Evolutionary conservation across 2,329 filamentous ascomycete genomes (phyloP), one percentile per base, ranked within the genome.

Genomic region (Pseudopyricularia javanii): DNA sequence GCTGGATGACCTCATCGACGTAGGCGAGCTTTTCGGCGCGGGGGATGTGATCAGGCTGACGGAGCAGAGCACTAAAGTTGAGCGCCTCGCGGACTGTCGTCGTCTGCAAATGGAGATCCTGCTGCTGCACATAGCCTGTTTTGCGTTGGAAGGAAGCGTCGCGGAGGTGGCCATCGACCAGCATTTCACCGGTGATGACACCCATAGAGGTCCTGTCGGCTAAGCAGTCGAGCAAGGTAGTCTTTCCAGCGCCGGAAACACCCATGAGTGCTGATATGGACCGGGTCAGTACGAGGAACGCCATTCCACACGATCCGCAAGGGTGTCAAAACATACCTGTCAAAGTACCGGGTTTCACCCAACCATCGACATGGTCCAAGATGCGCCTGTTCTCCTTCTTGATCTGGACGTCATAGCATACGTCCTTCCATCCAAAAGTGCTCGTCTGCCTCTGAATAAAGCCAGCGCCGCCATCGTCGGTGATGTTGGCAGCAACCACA

Each of bases 301-400:
- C 7, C n/a, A n/a, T 20, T 3, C 17, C 17, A 7, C 37, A 43
- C 17, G 1, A 2, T 22, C 32, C 7, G n/a, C 7, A 20, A 43
- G 37, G 17, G 17, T 4, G 17, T n/a, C n/a, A n/a, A n/a, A 12
- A 43, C 17, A 43, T 3, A 43, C 37, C 37, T 43, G 89, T 95
- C 33, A 94, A 70, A 1, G 87, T 94, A 30, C 90, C 90, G 0
- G 90, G 90, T 65, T 91, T 91, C 54, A 95, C 88, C 86, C 88
- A 95, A 6, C 90, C 90, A 59, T 87, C 81, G 2, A 95, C 86
- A 53, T 90, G 72, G 58, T 95, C 83, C 51, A 95, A 68, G 55
- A 95, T 64, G 17, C 85, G 77, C n/a, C 88, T 79, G 1, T 74
- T 69, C 57, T 88, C 79, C 1, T 74, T 75, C 68, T 93, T 93